These are phyloP conservation scores for Leishmania major DNA, from an alignment of 208 protist species.

Conservation along the genomic window DNA sequence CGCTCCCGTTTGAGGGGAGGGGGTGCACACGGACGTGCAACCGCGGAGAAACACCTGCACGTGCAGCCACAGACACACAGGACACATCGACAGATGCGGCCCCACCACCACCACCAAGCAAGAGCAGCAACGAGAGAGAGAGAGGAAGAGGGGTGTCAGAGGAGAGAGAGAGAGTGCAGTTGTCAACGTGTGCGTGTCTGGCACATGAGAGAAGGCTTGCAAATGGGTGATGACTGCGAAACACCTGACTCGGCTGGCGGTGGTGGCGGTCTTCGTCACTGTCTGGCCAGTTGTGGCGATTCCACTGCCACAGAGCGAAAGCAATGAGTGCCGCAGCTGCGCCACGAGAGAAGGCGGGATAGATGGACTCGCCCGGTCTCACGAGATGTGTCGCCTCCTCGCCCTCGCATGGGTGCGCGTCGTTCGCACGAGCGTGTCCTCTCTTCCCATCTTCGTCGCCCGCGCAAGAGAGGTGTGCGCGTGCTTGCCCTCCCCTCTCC, in stretches of 20 bases:
- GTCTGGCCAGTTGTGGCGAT: no score
- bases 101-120: neutral
- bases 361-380: neutral
- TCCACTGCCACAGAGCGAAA: neutral
- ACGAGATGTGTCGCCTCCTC: neutral
- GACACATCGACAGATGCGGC: no score
- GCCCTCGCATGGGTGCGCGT: neutral
- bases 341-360: neutral
- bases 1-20: no score
- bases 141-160: neutral
- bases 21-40: no score
- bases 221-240: neutral
- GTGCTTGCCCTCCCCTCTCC: no score
- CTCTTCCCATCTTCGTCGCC: no score
- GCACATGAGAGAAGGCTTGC: neutral
- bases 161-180: neutral
- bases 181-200: no score
- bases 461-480: no score
- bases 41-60: no score
- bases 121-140: neutral
- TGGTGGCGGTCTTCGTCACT: neutral
- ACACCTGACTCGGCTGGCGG: neutral
- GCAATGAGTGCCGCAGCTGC: neutral
- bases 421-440: no score
- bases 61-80: neutral